phyloP scores from a whole-genome alignment of 2,329 filamentous ascomycete genomes.

The Colletotrichum graminicola region DNA sequence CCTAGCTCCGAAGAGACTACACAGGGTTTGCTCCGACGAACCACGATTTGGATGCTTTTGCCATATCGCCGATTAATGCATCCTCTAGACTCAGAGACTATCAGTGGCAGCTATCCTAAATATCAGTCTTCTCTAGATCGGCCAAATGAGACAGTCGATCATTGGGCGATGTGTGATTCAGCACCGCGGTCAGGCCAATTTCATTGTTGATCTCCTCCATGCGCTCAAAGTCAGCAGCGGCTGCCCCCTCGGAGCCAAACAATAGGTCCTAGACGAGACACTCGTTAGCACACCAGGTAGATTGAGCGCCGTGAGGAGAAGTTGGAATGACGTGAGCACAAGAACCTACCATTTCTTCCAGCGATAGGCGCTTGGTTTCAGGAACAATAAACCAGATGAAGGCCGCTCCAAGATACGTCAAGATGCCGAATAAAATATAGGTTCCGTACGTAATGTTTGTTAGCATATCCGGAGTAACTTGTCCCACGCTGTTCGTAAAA shows the following conservation, averaged over 20 bases:
- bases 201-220: slow-evolving; percentile 81
- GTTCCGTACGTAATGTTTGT: slow-evolving; percentile 75
- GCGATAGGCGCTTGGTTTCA: slow-evolving; percentile 72
- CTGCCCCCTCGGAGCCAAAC: slow-evolving; percentile 75
- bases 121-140: slow-evolving; percentile 26
- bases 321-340: no score
- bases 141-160: slow-evolving; percentile 5
- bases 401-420: slow-evolving; percentile 72
- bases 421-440: slow-evolving; percentile 76
- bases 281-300: background rate
- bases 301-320: no score
- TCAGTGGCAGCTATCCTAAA: background rate
- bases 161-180: slow-evolving; percentile 14
- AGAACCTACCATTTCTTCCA: slow-evolving; percentile 71
- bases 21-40: background rate
- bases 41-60: background rate
- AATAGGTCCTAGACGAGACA: slow-evolving; percentile 67
- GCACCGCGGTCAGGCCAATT: slow-evolving; percentile 66
- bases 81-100: background rate
- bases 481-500: slow-evolving; percentile 61
- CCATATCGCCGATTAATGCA: background rate
- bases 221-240: slow-evolving; percentile 74
- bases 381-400: slow-evolving; percentile 75
- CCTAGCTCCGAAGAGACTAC: background rate
- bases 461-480: slow-evolving; percentile 78